phyloP scores from a whole-genome alignment of 2,329 filamentous ascomycete species.

The Penicillium rolfsii region DNA sequence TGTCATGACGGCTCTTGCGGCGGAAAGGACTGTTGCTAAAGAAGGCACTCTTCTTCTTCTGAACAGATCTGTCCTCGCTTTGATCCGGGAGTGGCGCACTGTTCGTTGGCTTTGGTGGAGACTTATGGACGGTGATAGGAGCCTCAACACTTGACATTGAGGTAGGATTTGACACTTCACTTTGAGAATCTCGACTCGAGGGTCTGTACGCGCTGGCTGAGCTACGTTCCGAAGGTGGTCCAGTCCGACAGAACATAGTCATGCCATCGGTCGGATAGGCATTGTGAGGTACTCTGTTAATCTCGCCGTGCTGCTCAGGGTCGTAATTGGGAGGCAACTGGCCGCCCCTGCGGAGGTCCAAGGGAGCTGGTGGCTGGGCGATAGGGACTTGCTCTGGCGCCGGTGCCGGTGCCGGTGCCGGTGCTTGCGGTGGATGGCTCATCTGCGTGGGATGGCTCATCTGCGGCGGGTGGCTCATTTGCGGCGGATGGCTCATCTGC shows the following conservation, averaged over 20 bases:
- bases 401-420: neutral
- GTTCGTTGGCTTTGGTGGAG: slow-evolving; percentile 66
- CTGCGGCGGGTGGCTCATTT: slow-evolving; percentile 58
- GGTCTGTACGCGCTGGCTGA: slow-evolving; percentile 72
- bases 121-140: slow-evolving; percentile 71
- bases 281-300: slow-evolving; percentile 79
- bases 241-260: slow-evolving; percentile 92
- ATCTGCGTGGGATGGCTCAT: too few species aligned
- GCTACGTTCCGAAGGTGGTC: slow-evolving; percentile 69
- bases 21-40: slow-evolving; percentile 94
- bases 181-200: slow-evolving; percentile 83
- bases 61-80: slow-evolving; percentile 67
- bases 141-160: slow-evolving; percentile 82
- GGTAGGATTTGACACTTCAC: slow-evolving; percentile 86
- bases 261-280: slow-evolving; percentile 94
- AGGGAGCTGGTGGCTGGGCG: slow-evolving; percentile 41
- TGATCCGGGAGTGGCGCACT: slow-evolving; percentile 48
- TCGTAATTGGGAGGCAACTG: slow-evolving; percentile 52
- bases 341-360: slow-evolving; percentile 45
- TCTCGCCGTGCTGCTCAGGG: slow-evolving; percentile 65
- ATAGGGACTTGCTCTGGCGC: slow-evolving; percentile 16
- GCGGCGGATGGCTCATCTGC: slow-evolving; percentile 15
- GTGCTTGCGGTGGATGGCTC: too few species aligned
- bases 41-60: slow-evolving; percentile 77
- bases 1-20: slow-evolving; percentile 82